Evolutionary conservation across 2,329 filamentous ascomycete species (phyloP), one percentile per base, ranked within the genome.

Genomic region (Fusarium xyrophilum): DNA sequence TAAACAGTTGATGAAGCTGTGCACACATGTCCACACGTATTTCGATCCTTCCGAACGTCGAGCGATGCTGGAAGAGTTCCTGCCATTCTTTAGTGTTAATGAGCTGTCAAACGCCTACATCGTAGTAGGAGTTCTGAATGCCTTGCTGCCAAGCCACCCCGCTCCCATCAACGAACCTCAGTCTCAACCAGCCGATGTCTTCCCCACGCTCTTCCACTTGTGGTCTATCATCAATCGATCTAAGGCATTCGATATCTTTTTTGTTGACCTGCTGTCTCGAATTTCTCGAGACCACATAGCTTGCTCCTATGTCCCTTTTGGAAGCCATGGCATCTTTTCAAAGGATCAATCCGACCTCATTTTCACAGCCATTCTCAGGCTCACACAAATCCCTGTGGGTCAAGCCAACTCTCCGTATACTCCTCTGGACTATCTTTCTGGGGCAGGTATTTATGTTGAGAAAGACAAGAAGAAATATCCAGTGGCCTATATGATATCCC

Each of bases 371-470:
- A 89, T 97, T 60, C 81, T 99, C 59, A 88, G 96, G 50, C 79
- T 99, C 56, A 89, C 97, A 17, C 95, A 98, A 76, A 99, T 99
- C 56, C 96, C 96, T 4, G 96, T 99, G 15, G 95, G 96, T 5
- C 96, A 99, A 80, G 92, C 96, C 6, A 96, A 92, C 46, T 97
- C 95, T 3, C 93, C 96, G 0, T 99, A 99, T 76, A 92, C 92
- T 1, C 84, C 90, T 8, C 87, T 98, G 7, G 96, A 99, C 78
- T 87, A 93, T 39, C 88, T 91, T 14, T 89, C 93, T 10, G 96
- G 96, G 2, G 83, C 96, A 57, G 96, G 91, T 15, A 84, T 95
- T 28, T 93, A 96, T 79, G 84, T 99, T 35, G 95, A 98, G 75
- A 91, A 96, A 76, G 96, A 99, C 76, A 91, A 91, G 75, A 93